Evolutionary conservation across 257 asterid species (phyloP).

Genomic region (Thymus quinquecostatus): DNA sequence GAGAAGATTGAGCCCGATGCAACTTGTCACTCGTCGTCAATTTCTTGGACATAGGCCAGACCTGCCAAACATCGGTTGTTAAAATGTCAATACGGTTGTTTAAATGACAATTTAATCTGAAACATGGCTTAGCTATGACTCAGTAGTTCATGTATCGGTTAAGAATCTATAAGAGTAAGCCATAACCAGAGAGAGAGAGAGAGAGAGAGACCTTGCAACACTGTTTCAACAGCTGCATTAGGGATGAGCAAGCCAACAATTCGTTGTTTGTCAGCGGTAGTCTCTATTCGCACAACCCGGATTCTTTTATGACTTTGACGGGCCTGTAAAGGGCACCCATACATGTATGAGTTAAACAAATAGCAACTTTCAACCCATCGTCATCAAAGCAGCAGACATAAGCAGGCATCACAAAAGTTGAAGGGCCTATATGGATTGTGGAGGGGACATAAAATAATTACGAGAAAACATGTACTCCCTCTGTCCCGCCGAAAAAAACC

Average conservation of each 20-base stretch:
- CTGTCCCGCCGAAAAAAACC: not conserved
- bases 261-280: constrained; percentile 80
- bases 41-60: constrained; percentile 57
- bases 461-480: not conserved
- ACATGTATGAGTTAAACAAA: constrained; percentile 5
- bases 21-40: constrained; percentile 38
- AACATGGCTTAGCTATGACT: constrained; percentile 6
- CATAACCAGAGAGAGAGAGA: not conserved
- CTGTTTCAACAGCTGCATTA: constrained; percentile 89
- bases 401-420: not conserved
- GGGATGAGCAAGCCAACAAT: constrained; percentile 91
- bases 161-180: not conserved
- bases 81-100: not conserved
- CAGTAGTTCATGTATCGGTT: not conserved
- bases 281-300: constrained; percentile 86
- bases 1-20: not conserved
- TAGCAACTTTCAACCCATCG: not conserved
- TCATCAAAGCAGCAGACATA: constrained; percentile 13
- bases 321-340: constrained; percentile 45
- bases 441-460: not conserved
- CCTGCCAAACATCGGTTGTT: constrained; percentile 39
- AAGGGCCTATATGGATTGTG: constrained; percentile 7
- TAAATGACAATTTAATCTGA: not conserved
- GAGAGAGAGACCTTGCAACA: constrained; percentile 73
- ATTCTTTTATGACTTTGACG: constrained; percentile 81